Evolutionary conservation across 164 flowering plant species (phyloP).

Genomic region (Akebia trifoliata): DNA sequence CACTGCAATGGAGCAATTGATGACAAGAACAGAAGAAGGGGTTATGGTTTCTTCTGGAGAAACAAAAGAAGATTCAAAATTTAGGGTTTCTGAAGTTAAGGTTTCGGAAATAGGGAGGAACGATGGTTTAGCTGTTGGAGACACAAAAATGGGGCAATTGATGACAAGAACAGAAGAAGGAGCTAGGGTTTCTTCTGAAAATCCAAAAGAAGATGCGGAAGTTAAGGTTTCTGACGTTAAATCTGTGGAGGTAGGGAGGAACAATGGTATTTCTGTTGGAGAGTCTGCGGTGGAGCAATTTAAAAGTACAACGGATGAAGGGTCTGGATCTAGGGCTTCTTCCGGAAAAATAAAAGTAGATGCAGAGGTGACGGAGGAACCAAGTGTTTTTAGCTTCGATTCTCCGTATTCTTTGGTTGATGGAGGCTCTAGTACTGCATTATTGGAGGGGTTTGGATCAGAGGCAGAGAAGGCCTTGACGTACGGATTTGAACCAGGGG

Average conservation of each 20-base stretch:
- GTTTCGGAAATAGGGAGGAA: background rate
- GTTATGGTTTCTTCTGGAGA: slow-evolving; percentile 5
- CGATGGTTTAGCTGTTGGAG: slow-evolving; percentile 1
- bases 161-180: background rate
- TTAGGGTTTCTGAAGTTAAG: slow-evolving; percentile 2
- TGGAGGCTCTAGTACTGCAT: slow-evolving; percentile 5
- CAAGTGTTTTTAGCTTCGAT: background rate
- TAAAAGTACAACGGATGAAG: no score
- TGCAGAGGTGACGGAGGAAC: background rate
- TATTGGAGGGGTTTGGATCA: slow-evolving; percentile 9
- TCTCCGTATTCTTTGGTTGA: slow-evolving; percentile 8
- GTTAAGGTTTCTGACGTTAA: no score
- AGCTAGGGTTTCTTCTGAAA: slow-evolving; percentile 6
- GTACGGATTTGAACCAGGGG: slow-evolving; percentile 31
- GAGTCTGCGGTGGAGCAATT: no score
- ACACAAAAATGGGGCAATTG: background rate
- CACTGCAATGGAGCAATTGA: background rate
- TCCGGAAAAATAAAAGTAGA: slow-evolving; percentile 2
- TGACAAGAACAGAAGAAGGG: background rate
- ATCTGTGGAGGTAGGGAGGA: no score
- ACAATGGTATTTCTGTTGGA: no score
- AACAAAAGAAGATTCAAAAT: no score
- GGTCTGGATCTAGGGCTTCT: background rate
- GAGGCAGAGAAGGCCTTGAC: slow-evolving; percentile 5
- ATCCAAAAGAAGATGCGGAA: background rate